phyloP scores from a whole-genome alignment of 2,329 filamentous ascomycete genomes.

The Penicillium glabrum region DNA sequence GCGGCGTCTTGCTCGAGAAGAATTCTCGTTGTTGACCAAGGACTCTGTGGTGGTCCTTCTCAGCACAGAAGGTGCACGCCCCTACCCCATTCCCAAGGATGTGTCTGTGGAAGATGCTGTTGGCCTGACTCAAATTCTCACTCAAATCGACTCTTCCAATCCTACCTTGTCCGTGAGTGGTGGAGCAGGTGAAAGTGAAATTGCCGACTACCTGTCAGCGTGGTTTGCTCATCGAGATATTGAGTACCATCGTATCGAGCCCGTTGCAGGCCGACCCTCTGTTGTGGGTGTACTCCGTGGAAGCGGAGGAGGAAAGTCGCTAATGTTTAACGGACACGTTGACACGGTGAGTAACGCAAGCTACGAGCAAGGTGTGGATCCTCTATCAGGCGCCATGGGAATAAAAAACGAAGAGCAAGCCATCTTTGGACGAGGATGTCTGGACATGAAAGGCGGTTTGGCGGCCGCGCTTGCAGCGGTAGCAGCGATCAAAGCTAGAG shows the following conservation, averaged over 20 bases:
- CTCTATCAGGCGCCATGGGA: slow-evolving; percentile 43
- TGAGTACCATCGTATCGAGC: slow-evolving; percentile 53
- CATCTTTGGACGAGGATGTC: slow-evolving; percentile 49
- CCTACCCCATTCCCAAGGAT: slow-evolving; percentile 50
- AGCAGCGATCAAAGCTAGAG: slow-evolving; percentile 36
- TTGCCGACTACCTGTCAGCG: slow-evolving; percentile 49
- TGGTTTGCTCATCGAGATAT: slow-evolving; percentile 56
- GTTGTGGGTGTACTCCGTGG: slow-evolving; percentile 52
- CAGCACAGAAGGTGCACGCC: slow-evolving; percentile 63
- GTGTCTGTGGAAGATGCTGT: slow-evolving; percentile 46
- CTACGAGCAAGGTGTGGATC: slow-evolving; percentile 43
- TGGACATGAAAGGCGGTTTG: slow-evolving; percentile 56
- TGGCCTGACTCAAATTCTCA: slow-evolving; percentile 46
- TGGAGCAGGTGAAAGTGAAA: slow-evolving; percentile 48
- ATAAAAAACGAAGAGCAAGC: slow-evolving; percentile 33
- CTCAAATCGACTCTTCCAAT: slow-evolving; percentile 53
- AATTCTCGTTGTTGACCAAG: slow-evolving; percentile 35
- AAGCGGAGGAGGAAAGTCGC: slow-evolving; percentile 46
- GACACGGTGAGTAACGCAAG: slow-evolving; percentile 53
- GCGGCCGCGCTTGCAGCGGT: slow-evolving; percentile 49
- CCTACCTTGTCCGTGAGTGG: slow-evolving; percentile 43
- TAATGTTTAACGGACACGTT: slow-evolving; percentile 57
- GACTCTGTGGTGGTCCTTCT: slow-evolving; percentile 65
- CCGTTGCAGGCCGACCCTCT: slow-evolving; percentile 49
- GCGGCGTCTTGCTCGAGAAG: slow-evolving; percentile 42